These are phyloP conservation scores for Lanmaoa pseudosensibilis DNA, from an alignment of 768 basidiomycete genomes.

Conservation along the genomic window DNA sequence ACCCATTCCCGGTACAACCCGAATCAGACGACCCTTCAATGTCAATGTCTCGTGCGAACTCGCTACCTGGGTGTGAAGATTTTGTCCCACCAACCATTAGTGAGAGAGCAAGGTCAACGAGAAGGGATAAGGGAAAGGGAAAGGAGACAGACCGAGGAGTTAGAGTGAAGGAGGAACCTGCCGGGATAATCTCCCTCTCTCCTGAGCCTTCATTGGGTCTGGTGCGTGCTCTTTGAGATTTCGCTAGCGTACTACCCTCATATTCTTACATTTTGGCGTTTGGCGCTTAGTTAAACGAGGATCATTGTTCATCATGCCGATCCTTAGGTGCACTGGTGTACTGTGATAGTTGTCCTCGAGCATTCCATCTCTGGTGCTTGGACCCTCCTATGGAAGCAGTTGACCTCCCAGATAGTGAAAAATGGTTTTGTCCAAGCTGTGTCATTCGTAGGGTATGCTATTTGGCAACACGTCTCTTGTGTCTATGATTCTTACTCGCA, in stretches of 20 bases:
- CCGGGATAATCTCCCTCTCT: slow-evolving; percentile 35
- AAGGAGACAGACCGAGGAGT: slow-evolving; percentile 40
- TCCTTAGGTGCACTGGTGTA: slow-evolving; percentile 85
- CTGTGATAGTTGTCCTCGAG: slow-evolving; percentile 94
- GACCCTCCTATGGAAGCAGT: slow-evolving; percentile 91
- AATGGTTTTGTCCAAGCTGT: slow-evolving; percentile 82
- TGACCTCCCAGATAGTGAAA: slow-evolving; percentile 78
- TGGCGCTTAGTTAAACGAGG: slow-evolving; percentile 58
- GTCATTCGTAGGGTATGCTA: slow-evolving; percentile 59
- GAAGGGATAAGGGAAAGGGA: slow-evolving; percentile 50
- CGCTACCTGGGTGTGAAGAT: slow-evolving; percentile 37
- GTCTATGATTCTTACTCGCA: slow-evolving; percentile 13
- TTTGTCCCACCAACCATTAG: slow-evolving; percentile 11
- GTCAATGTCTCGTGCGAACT: slow-evolving; percentile 64
- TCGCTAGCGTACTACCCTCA: slow-evolving; percentile 18
- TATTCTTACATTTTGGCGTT: slow-evolving; percentile 1
- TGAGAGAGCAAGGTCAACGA: slow-evolving; percentile 30
- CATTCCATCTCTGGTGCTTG: slow-evolving; percentile 95
- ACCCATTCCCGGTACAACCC: slow-evolving; percentile 49
- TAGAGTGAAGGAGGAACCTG: slow-evolving; percentile 49
- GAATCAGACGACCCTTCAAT: slow-evolving; percentile 58
- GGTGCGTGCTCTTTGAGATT: slow-evolving; percentile 32
- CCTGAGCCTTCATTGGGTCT: slow-evolving; percentile 35
- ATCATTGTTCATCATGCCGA: slow-evolving; percentile 84
- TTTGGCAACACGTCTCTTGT: neutral